Base-by-base conservation (phyloP, 2,329 filamentous ascomycete genomes). In the Aureobasidium subglaciale region DNA sequence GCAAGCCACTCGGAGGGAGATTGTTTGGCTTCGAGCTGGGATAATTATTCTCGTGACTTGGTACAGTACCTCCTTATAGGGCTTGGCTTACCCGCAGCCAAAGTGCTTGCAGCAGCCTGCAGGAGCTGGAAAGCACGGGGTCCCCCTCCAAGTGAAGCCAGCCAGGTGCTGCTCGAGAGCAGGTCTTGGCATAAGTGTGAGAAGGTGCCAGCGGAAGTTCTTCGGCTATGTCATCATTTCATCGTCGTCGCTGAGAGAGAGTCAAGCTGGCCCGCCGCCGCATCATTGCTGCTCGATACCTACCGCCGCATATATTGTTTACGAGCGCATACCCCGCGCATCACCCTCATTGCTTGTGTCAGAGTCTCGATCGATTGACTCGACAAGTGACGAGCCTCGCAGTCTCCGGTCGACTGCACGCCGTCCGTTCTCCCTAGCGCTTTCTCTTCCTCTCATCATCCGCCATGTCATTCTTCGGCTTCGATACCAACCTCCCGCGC, bases 401-500 rank as follows among this genome's bases (percentile, higher is more conserved):
- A 34, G 43, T 48, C 43, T 16, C 35, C 30, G 43, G 43, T 25
- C 43, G 43, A 48, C 30, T 48, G 43, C 32, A 35, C 29, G 9
- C 32, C 37, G 20, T 18, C 37, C n/a, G 4, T 8, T 18, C 46
- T 29, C 24, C n/a, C n/a, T 20, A 37, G 9, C 15, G 4, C 32
- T n/a, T 50, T 22, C 46, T 22, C 9, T 20, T 5, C 15, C 42
- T 24, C 52, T 58, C 35, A 34, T 41, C 45, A 37, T 32, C 24
- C 58, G 59, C 46, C 55, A 71, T 96, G 91, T 91, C 90, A 30
- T 96, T 96, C 78, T 96, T 96, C 73, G 88, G 89, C 63, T 91
- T 95, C 72, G 86, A 95, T 68, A 78, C 86, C 56, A 80, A 78
- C 60, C 80, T 85, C 27, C 83, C 83, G 49, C 75, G 78, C 67